Evolutionary conservation across 2,329 filamentous ascomycete species (phyloP).

Genomic region (Hortaea werneckii): DNA sequence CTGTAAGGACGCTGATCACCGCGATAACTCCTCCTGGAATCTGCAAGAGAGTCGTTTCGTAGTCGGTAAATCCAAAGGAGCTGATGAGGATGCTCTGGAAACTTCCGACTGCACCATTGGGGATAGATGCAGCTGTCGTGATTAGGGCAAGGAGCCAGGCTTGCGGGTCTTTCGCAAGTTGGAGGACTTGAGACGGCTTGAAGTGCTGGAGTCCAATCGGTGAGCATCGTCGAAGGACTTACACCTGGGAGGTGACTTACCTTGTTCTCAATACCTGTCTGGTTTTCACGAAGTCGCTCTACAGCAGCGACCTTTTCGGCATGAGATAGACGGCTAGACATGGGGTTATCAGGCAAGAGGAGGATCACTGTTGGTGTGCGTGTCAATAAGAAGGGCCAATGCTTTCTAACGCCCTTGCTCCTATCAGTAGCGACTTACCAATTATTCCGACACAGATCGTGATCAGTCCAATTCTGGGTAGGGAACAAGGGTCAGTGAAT

Average conservation of each 20-base stretch:
- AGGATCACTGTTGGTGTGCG: background rate
- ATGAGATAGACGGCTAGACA: conserved; percentile 57
- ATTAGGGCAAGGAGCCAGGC: conserved; percentile 29
- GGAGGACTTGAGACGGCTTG: conserved; percentile 41
- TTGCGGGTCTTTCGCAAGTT: conserved; percentile 54
- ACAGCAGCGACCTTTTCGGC: conserved; percentile 38
- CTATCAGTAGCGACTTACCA: background rate
- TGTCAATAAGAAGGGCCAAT: too few species aligned
- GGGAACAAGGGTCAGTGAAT: too few species aligned
- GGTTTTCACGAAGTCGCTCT: conserved; percentile 32
- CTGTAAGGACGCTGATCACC: conserved; percentile 24
- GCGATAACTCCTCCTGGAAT: conserved; percentile 59
- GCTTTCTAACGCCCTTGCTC: too few species aligned
- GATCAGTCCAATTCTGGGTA: conserved; percentile 7
- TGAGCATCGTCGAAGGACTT: too few species aligned
- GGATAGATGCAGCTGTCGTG: conserved; percentile 14
- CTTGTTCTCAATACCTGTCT: conserved; percentile 34
- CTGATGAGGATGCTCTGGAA: conserved; percentile 15
- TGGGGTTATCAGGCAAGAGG: conserved; percentile 44
- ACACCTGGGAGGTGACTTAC: too few species aligned
- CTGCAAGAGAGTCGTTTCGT: conserved; percentile 30
- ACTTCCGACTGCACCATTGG: conserved; percentile 14
- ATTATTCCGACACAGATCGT: conserved; percentile 10
- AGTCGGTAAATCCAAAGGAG: conserved; percentile 6
- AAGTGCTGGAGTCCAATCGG: conserved; percentile 24